Base-by-base conservation (phyloP, 768 basidiomycete genomes). In the Termitomyces sp. region DNA sequence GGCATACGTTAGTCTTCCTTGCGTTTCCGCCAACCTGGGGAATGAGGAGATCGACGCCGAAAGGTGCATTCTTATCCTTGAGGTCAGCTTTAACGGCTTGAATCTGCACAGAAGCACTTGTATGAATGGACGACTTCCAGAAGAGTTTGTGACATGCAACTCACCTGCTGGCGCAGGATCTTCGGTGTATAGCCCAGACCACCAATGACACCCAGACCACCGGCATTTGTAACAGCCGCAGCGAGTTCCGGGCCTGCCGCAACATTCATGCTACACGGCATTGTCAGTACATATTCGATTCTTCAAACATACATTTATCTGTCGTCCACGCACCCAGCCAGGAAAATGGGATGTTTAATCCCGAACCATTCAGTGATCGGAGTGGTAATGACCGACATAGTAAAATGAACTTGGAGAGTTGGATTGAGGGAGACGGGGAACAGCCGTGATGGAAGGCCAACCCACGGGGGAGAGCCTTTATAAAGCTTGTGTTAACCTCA, bases 221-320 rank as follows among this genome's bases (percentile, higher is more conserved):
- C 94, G 27, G 93, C 95, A 66, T 96, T 97, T 44, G 92, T 93
- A 57, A 96, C 94, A 39, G 92, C 94, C 40, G 94, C 95, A 18
- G 93, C 94, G 26, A 95, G 84, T 70, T 95, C 93, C 18, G 94
- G 80, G 6, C 81, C 81, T 56, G 81, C 80, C 60, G 72, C 74
- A 13, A 75, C 72, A 58, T 77, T 74, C 77, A 76, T 77, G 27
- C 75, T 93, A 58, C 36, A 50, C 30, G 39, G 20, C 45, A 32
- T 39, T 45, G 49, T 62, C 33, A 58, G 32, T n/a, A n/a, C n/a
- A n/a, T 26, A 37, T 20, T 37, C 45, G 12, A 32, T 22, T 57
- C n/a, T 26, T 42, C 32, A 16, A 6, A 7, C 30, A 36, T 16
- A 34, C 12, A 48, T 48, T 16, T 2, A 12, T n/a, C 10, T 51